A percentile compares a stretch with the other conserved stretches of the same genome.
phyloP scores from a whole-genome alignment of 2,329 filamentous ascomycete species.

The Fusarium pseudoanthophilum region DNA sequence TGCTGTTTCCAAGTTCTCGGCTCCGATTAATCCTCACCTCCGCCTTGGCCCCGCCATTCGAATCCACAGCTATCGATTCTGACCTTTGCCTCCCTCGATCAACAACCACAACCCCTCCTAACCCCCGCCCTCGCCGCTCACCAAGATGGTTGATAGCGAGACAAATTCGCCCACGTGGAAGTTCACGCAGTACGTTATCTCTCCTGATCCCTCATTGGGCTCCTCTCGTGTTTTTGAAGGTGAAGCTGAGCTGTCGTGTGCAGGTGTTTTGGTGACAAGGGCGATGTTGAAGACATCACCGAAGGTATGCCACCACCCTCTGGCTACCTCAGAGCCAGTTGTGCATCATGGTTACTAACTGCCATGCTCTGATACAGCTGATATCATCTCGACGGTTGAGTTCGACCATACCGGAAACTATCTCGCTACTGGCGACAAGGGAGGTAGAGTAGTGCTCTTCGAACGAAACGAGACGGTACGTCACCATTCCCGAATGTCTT shows the following conservation, averaged over 20 bases:
- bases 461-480: slow-evolving; percentile 95
- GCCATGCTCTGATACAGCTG: slow-evolving; percentile 63
- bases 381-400: slow-evolving; percentile 92
- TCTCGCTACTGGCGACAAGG: slow-evolving; percentile 89
- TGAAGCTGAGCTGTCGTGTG: slow-evolving; percentile 35
- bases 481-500: slow-evolving; percentile 16
- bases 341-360: slow-evolving; percentile 35
- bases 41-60: slow-evolving; percentile 37
- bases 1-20: slow-evolving; percentile 19
- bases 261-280: slow-evolving; percentile 99
- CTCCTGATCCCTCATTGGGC: not conserved
- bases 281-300: slow-evolving; percentile 98
- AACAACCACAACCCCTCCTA: slow-evolving; percentile 38
- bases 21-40: slow-evolving; percentile 31
- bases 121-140: slow-evolving; percentile 48
- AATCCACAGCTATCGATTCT: slow-evolving; percentile 31
- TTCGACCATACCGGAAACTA: slow-evolving; percentile 93
- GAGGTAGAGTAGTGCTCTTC: slow-evolving; percentile 85
- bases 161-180: slow-evolving; percentile 97
- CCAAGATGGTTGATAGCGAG: slow-evolving; percentile 96
- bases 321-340: slow-evolving; percentile 25
- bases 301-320: slow-evolving; percentile 71
- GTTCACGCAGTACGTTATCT: slow-evolving; percentile 90
- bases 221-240: slow-evolving; percentile 6
- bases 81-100: slow-evolving; percentile 38